Conservation (phyloP, 805 yeast genomes). For the Candida khao-thaluensis region DNA sequence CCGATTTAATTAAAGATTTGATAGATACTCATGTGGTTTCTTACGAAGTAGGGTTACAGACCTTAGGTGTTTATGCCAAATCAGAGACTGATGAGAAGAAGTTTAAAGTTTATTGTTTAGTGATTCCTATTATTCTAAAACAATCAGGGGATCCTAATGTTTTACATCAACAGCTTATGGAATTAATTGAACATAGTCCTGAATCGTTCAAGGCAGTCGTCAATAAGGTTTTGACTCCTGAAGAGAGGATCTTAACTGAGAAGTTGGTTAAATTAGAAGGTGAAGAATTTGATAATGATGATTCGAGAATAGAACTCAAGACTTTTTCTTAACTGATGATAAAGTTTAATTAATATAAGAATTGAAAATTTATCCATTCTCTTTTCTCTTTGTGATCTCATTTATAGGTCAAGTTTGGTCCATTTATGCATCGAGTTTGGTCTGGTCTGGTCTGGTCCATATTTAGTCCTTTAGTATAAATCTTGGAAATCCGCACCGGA, state of each 20-base stretch:
- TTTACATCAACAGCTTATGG: conserved; percentile 47
- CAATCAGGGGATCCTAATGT: conserved; percentile 29
- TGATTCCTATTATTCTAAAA: conserved; percentile 38
- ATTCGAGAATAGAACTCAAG: conserved; percentile 19
- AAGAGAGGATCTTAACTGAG: conserved; percentile 45
- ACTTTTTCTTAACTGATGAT: conserved; percentile 26
- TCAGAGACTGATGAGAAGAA: conserved; percentile 23
- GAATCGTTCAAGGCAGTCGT: conserved; percentile 50
- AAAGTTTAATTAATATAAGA: no score
- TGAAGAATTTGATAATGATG: conserved; percentile 10
- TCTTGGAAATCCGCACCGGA: no score
- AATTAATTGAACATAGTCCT: conserved; percentile 45
- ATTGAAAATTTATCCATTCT: no score
- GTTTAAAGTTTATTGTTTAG: conserved; percentile 28
- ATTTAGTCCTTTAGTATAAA: no score
- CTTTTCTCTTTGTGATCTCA: no score
- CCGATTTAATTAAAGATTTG: conserved; percentile 38
- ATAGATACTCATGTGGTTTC: conserved; percentile 13
- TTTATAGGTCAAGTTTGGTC: no score
- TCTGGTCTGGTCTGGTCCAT: no score
- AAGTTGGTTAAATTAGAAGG: conserved; percentile 35
- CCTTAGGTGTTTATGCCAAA: conserved; percentile 47
- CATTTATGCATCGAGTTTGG: no score
- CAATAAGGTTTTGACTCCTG: conserved; percentile 31
- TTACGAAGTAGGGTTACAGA: conserved; percentile 42